phyloP scores from a whole-genome alignment of 768 basidiomycete species.

The Austroboletus festivus region DNA sequence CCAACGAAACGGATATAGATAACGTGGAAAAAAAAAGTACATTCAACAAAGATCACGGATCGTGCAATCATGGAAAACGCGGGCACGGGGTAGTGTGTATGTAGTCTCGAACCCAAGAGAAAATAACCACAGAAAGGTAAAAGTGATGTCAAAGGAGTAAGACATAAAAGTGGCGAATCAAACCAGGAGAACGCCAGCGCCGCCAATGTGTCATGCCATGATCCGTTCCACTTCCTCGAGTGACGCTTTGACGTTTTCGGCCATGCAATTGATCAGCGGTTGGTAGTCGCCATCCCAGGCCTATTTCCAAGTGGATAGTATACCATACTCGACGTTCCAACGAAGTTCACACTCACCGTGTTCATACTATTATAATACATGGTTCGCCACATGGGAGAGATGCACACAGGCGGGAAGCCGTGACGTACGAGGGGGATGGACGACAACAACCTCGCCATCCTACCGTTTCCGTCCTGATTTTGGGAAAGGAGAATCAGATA shows the following conservation, averaged over 20 bases:
- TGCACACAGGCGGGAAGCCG: constrained; percentile 32
- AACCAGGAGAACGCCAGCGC: too few relatives aligned
- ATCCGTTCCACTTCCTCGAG: constrained; percentile 29
- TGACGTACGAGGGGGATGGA: constrained; percentile 34
- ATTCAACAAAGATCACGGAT: too few relatives aligned
- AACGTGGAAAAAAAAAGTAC: too few relatives aligned
- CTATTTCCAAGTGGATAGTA: constrained; percentile 3
- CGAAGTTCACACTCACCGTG: constrained; percentile 15
- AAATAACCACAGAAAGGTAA: too few relatives aligned
- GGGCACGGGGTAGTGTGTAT: too few relatives aligned
- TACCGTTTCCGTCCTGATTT: constrained; percentile 34
- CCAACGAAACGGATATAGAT: too few relatives aligned
- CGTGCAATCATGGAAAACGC: too few relatives aligned
- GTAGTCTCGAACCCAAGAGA: too few relatives aligned
- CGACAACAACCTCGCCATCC: constrained; percentile 32
- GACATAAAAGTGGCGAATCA: too few relatives aligned
- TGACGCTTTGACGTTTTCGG: constrained; percentile 24
- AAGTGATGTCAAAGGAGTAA: too few relatives aligned
- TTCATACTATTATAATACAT: constrained; percentile 34
- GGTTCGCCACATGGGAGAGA: constrained; percentile 22
- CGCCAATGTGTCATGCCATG: too few relatives aligned
- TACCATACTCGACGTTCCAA: neutral
- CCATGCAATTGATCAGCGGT: constrained; percentile 31
- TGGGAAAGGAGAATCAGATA: neutral
- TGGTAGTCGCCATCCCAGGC: constrained; percentile 35